Conservation (phyloP, 83 land plant genomes). For the Picea abies region DNA sequence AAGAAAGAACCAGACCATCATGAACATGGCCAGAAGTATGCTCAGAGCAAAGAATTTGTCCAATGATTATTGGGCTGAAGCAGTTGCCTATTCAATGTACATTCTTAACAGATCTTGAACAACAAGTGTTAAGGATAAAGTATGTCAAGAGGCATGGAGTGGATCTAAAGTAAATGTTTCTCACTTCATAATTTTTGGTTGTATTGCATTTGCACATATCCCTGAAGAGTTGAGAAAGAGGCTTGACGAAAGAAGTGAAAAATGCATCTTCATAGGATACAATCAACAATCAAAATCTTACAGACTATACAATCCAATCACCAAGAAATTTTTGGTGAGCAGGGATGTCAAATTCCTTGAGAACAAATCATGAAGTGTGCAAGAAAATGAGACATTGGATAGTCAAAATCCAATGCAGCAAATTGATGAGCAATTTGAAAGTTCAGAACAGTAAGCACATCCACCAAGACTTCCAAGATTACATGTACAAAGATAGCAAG, state of each 20-base stretch:
- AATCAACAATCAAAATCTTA: slow-evolving; percentile 8
- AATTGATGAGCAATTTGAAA: too few species aligned
- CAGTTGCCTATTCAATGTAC: neutral
- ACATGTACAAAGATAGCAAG: neutral
- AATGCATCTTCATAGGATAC: neutral
- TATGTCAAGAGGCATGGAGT: slow-evolving; percentile 2
- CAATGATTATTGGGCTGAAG: neutral
- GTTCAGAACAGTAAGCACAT: neutral
- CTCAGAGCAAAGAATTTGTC: neutral
- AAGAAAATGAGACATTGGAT: too few species aligned
- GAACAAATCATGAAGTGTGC: neutral
- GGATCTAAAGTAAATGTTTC: neutral
- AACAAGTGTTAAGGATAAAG: neutral
- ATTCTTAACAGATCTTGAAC: neutral
- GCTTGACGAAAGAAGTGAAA: neutral
- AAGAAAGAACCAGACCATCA: neutral
- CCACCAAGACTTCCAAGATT: neutral
- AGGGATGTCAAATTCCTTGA: slow-evolving; percentile 16
- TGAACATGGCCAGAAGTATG: slow-evolving; percentile 21
- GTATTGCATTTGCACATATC: neutral
- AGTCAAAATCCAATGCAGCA: neutral
- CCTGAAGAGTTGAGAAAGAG: neutral
- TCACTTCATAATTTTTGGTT: slow-evolving; percentile 7
- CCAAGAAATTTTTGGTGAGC: slow-evolving; percentile 7
- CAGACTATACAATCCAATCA: slow-evolving; percentile 1